A percentile compares a stretch with the other conserved stretches of the same genome.
These are phyloP conservation scores for Vigna reflexopilosa DNA, from an alignment of 306 rosid genomes.

Conservation along the genomic window DNA sequence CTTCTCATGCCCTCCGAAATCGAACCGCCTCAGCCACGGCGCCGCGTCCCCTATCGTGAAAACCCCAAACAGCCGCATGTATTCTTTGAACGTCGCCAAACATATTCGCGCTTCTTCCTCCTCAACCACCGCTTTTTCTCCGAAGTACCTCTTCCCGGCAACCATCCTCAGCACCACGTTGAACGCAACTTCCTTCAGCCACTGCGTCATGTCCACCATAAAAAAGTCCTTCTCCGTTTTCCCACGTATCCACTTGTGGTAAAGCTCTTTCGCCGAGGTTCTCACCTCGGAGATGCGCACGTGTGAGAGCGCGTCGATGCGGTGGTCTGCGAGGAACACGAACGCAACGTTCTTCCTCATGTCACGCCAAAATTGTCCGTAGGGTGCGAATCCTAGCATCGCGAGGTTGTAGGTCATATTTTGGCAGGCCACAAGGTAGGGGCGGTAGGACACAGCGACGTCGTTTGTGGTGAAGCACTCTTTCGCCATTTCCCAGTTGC, in stretches of 20 bases:
- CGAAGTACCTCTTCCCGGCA: conserved; percentile 37
- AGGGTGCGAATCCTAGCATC: conserved; percentile 35
- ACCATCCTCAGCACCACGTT: conserved; percentile 32
- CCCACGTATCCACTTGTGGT: neutral
- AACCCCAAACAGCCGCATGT: conserved; percentile 25
- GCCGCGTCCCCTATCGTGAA: conserved; percentile 27
- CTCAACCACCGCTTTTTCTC: neutral
- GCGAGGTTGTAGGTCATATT: conserved; percentile 30
- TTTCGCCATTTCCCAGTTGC: conserved; percentile 20
- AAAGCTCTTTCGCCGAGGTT: conserved; percentile 26
- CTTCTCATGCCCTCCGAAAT: conserved; percentile 39
- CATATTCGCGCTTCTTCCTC: conserved; percentile 17
- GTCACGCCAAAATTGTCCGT: conserved; percentile 32
- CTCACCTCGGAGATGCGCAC: conserved; percentile 6
- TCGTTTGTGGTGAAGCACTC: conserved; percentile 37
- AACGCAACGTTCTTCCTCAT: neutral
- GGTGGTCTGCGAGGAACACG: conserved; percentile 22
- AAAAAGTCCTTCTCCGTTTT: neutral
- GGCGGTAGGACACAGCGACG: neutral
- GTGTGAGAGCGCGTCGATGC: neutral
- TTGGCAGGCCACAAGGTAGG: neutral
- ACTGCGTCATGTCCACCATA: conserved; percentile 21
- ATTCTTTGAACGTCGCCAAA: conserved; percentile 24
- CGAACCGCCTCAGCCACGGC: conserved; percentile 34
- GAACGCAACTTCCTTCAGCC: conserved; percentile 28